Conservation (phyloP, 176 grass and related monocot species). For the Alloteropsis semialata region DNA sequence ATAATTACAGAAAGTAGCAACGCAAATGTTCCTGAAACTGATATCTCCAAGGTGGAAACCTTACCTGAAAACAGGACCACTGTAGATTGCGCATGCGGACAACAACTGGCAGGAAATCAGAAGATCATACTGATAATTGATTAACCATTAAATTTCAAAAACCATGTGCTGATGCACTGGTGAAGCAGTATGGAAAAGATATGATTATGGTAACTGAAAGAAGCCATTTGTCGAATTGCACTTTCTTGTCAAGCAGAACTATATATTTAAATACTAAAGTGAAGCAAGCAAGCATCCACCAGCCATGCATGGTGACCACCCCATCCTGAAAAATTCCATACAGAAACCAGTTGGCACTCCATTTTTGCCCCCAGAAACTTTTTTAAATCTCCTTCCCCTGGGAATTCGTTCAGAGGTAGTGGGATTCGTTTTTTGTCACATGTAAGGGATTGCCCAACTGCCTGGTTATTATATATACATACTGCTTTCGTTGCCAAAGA, state of each 20-base stretch:
- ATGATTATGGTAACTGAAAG: not conserved
- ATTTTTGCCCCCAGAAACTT: not conserved
- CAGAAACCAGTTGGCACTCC: constrained; percentile 7
- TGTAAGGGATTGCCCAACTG: constrained; percentile 6
- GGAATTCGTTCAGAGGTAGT: constrained; percentile 19
- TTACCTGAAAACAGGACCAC: not conserved
- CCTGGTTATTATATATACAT: constrained; percentile 42
- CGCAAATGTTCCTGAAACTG: not conserved
- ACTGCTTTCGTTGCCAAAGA: not conserved
- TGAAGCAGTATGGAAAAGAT: not conserved
- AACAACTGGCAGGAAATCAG: not conserved
- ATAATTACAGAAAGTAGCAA: not conserved
- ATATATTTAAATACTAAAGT: not conserved
- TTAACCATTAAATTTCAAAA: not conserved
- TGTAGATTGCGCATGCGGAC: not conserved
- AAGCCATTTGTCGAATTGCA: not conserved
- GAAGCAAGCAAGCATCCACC: constrained; percentile 13
- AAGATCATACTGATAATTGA: not conserved
- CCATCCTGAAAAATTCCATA: constrained; percentile 33
- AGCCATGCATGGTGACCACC: not conserved
- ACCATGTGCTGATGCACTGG: not conserved
- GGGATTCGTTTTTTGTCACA: constrained; percentile 21
- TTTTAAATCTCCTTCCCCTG: not conserved
- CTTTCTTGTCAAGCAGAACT: not conserved
- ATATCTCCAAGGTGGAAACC: not conserved